A percentile compares a stretch with the other conserved stretches of the same genome.
Evolutionary conservation across 176 grass and related monocot genomes (phyloP).

Genomic region (maize (Zea mays)): Zm-B73-REFERENCE-NAM-5.0 NC_050097.1:35437001-35437500

Average conservation of each 20-base stretch:
- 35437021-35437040: slow-evolving; percentile 58
- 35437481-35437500: slow-evolving; percentile 74
- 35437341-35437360: slow-evolving; percentile 77
- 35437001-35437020: slow-evolving; percentile 73
- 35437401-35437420: slow-evolving; percentile 92
- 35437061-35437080: slow-evolving; percentile 76
- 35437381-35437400: slow-evolving; percentile 59
- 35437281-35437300: slow-evolving; percentile 61
- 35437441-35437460: slow-evolving; percentile 59
- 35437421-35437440: slow-evolving; percentile 84
- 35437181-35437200: neutral
- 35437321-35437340: slow-evolving; percentile 56
- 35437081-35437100: slow-evolving; percentile 82
- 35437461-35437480: slow-evolving; percentile 75
- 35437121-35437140: neutral
- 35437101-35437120: slow-evolving; percentile 21
- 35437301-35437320: slow-evolving; percentile 86
- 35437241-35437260: neutral
- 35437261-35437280: too few species aligned
- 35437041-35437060: slow-evolving; percentile 83
- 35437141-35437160: neutral
- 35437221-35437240: neutral
- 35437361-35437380: slow-evolving; percentile 78
- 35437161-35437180: neutral
- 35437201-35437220: neutral